Base-by-base conservation (phyloP, 768 basidiomycete genomes). In the Leccinum boreale region DNA sequence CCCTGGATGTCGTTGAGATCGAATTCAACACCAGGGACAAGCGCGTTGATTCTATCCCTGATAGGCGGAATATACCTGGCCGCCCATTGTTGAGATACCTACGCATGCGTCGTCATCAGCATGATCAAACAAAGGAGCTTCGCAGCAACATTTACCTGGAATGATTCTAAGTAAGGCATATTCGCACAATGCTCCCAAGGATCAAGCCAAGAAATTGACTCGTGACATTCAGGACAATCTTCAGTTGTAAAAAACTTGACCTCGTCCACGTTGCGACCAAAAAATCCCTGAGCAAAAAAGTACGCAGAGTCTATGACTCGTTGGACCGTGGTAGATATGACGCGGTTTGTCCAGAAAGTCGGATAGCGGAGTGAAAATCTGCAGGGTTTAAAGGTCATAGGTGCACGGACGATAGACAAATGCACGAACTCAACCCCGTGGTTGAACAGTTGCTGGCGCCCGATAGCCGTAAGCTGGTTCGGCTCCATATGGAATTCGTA, bases 221-320 rank as follows among this genome's bases (percentile, higher is more conserved):
- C 62, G 35, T 50, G 9, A 42, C 39, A 42, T 42, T n/a, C 39
- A 42, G 4, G 8, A 57, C 74, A 70, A 58, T 79, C 71, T 1
- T 62, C 26, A 19, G 78, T 70, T 8, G 70, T 69, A 10, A 66
- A 50, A 56, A 72, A 70, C 7, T 50, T 53, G 9, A 72, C 62
- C 4, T 63, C 50, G 3, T 65, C 51, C 44, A 72, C 67, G 5
- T 46, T 59, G 0, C 69, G 67, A 4, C 76, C 78, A 55, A 76
- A 75, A 61, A 75, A 73, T 4, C 77, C 78, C 51, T 68, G 64
- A 51, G 67, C 60, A 57, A 78, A 79, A 69, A 74, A 78, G 60
- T 72, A 65, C 9, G 77, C 69, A 14, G 75, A 75, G 57, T 79
- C 77, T 17, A 75, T 61, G 39, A 78, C 74, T 56, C 70, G 62